A percentile compares a stretch with the other conserved stretches of the same genome.
Conservation (phyloP, 169 alveolate genomes). For the Fabrea salina region DNA sequence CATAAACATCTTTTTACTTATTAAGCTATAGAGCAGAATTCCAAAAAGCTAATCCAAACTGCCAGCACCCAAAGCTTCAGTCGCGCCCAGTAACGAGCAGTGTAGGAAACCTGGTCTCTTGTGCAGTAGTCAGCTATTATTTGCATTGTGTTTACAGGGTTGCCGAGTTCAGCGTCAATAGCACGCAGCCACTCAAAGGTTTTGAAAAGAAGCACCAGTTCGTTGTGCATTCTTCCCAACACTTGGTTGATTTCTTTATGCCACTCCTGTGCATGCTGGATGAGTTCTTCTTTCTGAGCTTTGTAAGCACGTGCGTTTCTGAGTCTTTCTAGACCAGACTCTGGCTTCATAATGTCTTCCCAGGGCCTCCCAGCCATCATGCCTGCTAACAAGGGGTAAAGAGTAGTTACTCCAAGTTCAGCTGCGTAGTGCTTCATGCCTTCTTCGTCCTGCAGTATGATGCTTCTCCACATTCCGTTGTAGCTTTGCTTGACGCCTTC, state of each 20-base stretch:
- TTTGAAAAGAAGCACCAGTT: slow-evolving; percentile 10
- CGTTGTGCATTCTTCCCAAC: neutral
- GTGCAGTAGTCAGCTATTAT: slow-evolving; percentile 1
- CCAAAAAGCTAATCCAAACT: too few relatives aligned
- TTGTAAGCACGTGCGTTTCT: neutral
- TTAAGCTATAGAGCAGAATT: too few relatives aligned
- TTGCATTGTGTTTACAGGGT: slow-evolving; percentile 13
- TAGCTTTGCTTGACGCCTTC: neutral
- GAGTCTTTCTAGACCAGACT: neutral
- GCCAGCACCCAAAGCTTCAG: neutral
- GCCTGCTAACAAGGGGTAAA: slow-evolving; percentile 19
- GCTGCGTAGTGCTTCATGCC: neutral
- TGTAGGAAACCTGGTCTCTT: neutral
- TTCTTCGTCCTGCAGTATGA: neutral
- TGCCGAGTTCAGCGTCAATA: slow-evolving; percentile 22
- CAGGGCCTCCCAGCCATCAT: slow-evolving; percentile 30
- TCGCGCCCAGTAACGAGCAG: neutral
- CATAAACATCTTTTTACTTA: neutral
- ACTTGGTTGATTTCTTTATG: slow-evolving; percentile 9
- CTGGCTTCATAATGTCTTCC: slow-evolving; percentile 1
- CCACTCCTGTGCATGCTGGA: neutral
- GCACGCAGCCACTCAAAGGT: slow-evolving; percentile 27
- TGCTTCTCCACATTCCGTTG: slow-evolving; percentile 3
- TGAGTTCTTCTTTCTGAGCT: neutral
- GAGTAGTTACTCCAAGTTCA: slow-evolving; percentile 7